Percentiles rank a stretch among this genome's conserved stretches.
Conservation (phyloP, 192 early-diverging fungal species). For the Umbelopsis sp. region DNA sequence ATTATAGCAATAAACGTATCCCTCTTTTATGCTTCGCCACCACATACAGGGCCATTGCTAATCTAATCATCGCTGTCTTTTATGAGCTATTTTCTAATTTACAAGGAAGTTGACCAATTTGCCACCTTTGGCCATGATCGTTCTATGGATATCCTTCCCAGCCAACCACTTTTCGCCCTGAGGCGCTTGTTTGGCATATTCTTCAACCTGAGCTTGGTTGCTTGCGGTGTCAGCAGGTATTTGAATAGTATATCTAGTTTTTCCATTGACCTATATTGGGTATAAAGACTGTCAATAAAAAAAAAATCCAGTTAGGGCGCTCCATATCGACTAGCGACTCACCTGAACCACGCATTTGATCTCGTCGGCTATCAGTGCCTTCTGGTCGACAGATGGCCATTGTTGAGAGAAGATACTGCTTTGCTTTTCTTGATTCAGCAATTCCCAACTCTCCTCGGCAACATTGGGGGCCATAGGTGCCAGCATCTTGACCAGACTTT, state of each 20-base stretch:
- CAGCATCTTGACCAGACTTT: conserved; percentile 68
- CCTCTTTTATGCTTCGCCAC: too few species aligned
- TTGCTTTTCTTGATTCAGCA: conserved; percentile 22
- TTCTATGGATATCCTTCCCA: conserved; percentile 53
- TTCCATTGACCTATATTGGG: conserved; percentile 72
- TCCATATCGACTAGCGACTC: conserved; percentile 23
- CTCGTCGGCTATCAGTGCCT: conserved; percentile 52
- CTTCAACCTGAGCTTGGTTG: conserved; percentile 45
- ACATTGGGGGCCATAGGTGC: conserved; percentile 73
- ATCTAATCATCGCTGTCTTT: background rate
- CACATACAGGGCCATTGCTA: too few species aligned
- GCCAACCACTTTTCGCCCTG: conserved; percentile 58
- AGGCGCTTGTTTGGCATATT: conserved; percentile 44
- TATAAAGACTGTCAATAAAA: background rate
- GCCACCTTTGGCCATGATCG: conserved; percentile 73
- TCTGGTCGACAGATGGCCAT: conserved; percentile 61
- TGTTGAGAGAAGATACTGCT: conserved; percentile 55
- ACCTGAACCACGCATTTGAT: conserved; percentile 59
- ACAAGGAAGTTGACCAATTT: conserved; percentile 78
- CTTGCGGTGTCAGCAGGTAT: conserved; percentile 42
- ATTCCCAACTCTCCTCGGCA: conserved; percentile 77
- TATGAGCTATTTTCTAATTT: conserved; percentile 2
- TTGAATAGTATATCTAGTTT: conserved; percentile 66
- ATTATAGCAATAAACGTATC: background rate
- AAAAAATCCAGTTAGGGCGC: background rate